Percentiles rank a stretch among this genome's conserved stretches.
phyloP scores from a whole-genome alignment of 2,329 filamentous ascomycete species.

The Lecanicillium sp. region DNA sequence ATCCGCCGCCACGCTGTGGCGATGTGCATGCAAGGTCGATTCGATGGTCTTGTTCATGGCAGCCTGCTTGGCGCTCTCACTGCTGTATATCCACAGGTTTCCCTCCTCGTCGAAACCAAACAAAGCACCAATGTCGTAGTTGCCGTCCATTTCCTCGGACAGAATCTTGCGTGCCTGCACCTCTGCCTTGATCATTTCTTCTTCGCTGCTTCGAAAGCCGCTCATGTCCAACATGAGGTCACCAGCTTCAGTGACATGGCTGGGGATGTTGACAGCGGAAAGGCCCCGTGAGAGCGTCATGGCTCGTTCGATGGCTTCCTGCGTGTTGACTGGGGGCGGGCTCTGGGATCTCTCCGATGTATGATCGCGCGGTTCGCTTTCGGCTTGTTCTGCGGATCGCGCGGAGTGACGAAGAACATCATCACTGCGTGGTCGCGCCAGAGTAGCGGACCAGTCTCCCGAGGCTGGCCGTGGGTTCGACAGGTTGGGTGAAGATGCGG shows the following conservation, averaged over 20 bases:
- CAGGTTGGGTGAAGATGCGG: constrained; percentile 45
- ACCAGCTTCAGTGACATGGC: constrained; percentile 81
- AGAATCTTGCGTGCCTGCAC: constrained; percentile 89
- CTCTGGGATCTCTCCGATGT: constrained; percentile 61
- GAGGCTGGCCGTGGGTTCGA: constrained; percentile 36
- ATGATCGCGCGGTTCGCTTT: constrained; percentile 26
- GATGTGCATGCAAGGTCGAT: constrained; percentile 35
- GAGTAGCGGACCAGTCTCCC: constrained; percentile 40
- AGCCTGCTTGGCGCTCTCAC: constrained; percentile 87
- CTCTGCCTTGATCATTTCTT: constrained; percentile 85
- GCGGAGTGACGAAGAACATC: constrained; percentile 42
- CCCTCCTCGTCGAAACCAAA: constrained; percentile 94
- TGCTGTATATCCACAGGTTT: constrained; percentile 99
- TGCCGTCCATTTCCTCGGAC: constrained; percentile 84
- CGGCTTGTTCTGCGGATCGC: constrained; percentile 27
- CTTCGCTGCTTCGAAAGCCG: constrained; percentile 88
- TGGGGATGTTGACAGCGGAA: constrained; percentile 84
- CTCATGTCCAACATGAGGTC: constrained; percentile 99
- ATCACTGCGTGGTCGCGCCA: constrained; percentile 44
- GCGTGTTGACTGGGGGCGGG: constrained; percentile 61
- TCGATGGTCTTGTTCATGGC: constrained; percentile 61
- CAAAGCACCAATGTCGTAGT: constrained; percentile 90
- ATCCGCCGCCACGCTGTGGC: constrained; percentile 56
- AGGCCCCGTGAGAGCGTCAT: constrained; percentile 79
- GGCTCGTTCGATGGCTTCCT: constrained; percentile 76